Conservation (phyloP, 192 early-diverging fungal species). For the Gonapodya prolifera region DNA sequence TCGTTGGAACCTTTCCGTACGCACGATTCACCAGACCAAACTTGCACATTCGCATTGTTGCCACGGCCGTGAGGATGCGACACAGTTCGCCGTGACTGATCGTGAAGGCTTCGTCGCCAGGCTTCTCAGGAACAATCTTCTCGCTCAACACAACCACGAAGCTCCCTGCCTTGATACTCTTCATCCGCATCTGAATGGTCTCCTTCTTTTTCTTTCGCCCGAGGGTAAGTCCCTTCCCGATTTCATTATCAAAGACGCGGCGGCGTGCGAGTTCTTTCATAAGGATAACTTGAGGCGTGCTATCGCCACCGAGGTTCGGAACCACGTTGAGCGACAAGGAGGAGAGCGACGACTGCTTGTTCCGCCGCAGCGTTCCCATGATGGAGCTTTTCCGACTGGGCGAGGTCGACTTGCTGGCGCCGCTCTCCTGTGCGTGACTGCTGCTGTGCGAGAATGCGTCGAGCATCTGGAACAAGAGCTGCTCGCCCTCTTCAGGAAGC, state of each 20-base stretch:
- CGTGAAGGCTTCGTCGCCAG: background rate
- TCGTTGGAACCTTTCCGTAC: background rate
- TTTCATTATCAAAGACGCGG: background rate
- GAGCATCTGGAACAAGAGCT: background rate
- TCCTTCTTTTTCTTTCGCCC: background rate
- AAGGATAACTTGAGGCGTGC: background rate
- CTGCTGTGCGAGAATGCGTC: background rate
- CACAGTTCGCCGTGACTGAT: background rate
- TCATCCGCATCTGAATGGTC: background rate
- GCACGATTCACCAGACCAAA: background rate
- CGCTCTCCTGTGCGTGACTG: background rate
- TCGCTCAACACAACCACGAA: background rate
- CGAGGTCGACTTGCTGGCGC: background rate
- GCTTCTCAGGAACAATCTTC: background rate
- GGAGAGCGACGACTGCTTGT: background rate
- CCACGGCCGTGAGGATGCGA: background rate
- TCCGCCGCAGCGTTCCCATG: background rate
- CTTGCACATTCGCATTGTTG: background rate
- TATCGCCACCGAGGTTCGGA: background rate
- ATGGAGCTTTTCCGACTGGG: background rate
- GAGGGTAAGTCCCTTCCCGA: background rate
- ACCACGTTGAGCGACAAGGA: background rate
- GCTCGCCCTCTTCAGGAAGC: background rate
- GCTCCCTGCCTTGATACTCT: background rate
- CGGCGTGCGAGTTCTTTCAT: background rate